Evolutionary conservation across 192 early-diverging fungal genomes (phyloP), one percentile per base, ranked within the genome.

Genomic region (Chytriomyces sp.): DNA sequence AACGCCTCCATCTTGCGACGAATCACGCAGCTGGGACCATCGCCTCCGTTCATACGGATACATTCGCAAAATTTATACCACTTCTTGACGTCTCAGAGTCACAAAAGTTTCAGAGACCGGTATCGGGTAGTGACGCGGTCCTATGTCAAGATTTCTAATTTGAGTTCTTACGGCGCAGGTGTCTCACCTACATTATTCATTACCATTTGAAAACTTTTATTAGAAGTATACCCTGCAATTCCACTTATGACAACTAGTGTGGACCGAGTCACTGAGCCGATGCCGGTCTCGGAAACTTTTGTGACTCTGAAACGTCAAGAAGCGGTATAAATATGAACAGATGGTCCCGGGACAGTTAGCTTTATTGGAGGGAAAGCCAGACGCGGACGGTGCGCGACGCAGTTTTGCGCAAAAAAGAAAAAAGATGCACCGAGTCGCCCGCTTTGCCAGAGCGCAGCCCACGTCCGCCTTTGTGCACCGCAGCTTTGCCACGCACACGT

Each of bases 261-360:
- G 92, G 26, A 91, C 92, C 36, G 90, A 88, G 52, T 96, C 94
- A 0, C 89, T 81, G 2, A 94, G 84, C 10, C 89, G 81, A 80
- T 89, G 93, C 65, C 94, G 90, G 80, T 99, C 97, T 33, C 85
- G 83, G 70, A 98, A 99, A n/a, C 89, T 91, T 78, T 98, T 98
- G 67, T 81, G 75, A 14, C 90, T 86, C 0, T 90, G 78, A 73
- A 98, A 99, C 19, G 86, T 89, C 31, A 87, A 77, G 87, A 93
- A 99, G 36, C 39, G 41, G 25, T 77, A 59, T 55, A 84, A 80
- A 49, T 84, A 86, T 39, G 52, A 38, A 38, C 33, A 28, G n/a
- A n/a, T n/a, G n/a, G n/a, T n/a, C n/a, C n/a, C n/a, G n/a, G n/a
- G n/a, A n/a, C n/a, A n/a, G n/a, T n/a, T n/a, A n/a, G n/a, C n/a